Percentiles rank a stretch among this genome's conserved stretches.
Evolutionary conservation across 2,329 filamentous ascomycete species (phyloP).

Genomic region (Parastagonospora avenae): DNA sequence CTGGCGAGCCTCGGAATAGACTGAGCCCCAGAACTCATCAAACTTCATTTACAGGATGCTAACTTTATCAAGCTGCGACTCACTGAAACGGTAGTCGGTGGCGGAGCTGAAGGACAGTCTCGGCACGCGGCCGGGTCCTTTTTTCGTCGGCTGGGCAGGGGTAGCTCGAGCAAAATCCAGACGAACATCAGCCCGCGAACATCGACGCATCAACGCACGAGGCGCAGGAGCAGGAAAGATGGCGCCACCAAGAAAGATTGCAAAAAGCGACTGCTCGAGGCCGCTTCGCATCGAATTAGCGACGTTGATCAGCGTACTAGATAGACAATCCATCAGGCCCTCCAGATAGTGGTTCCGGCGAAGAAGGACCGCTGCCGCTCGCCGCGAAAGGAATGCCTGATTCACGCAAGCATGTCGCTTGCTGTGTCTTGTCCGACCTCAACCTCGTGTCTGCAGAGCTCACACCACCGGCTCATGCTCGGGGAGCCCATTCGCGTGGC

Average conservation of each 20-base stretch:
- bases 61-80: not conserved
- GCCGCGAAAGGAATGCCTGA: too few species aligned
- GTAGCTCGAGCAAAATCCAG: not conserved
- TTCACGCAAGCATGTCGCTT: not conserved
- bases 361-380: too few species aligned
- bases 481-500: too few species aligned
- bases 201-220: too few species aligned
- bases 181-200: too few species aligned
- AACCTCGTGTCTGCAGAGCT: not conserved
- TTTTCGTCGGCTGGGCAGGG: constrained; percentile 12
- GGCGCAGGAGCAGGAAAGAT: too few species aligned
- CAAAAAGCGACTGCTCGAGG: too few species aligned
- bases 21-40: constrained; percentile 2
- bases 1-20: not conserved
- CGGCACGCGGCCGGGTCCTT: not conserved
- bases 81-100: not conserved
- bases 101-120: constrained; percentile 6
- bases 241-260: too few species aligned
- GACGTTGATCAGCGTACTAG: too few species aligned
- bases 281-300: too few species aligned
- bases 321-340: too few species aligned
- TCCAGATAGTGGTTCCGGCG: too few species aligned
- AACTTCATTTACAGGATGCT: constrained; percentile 1
- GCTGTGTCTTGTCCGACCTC: not conserved
- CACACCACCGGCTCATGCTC: not conserved